Base-by-base conservation (phyloP, 257 asterid species). In the Rhazya stricta region DNA sequence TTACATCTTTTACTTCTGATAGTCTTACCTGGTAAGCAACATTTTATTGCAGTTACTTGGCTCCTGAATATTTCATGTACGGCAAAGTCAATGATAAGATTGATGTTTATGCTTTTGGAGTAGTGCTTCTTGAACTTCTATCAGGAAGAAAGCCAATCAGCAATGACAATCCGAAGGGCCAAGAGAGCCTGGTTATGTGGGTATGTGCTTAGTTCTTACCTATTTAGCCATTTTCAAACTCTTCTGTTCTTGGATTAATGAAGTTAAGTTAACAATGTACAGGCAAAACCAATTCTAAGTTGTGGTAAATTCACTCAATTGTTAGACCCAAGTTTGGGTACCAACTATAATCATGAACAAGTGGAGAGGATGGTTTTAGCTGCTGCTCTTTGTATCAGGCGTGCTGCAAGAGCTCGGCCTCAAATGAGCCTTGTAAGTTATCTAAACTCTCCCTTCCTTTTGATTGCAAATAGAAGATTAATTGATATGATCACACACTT, bases 161-260 rank as follows among this genome's bases (percentile, higher is more conserved):
- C 80, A 92, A 71, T 79, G 83, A 87, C 66, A 87, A 88, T 73
- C 94, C 91, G 1, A 95, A 95, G 86, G 99, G 99, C 76, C 94
- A 91, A 80, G 99, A 92, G 85, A 92, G 96, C 86, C 92, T 95
- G 62, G 97, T 95, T 85, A 88, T 92, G 95, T 95, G 99, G 99
- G 99, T 95, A 86, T 25, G 97, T 80, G 48, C 29, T n/a, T 6
- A 77, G 12, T 72, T 39, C 79, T 73, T 79, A 58, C 65, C 60
- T 66, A 48, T 27, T 41, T 15, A 21, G 23, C 58, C 46, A 10
- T 30, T 68, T 36, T 51, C 29, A 63, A 71, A 30, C 4, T 57
- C 30, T 32, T 72, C 75, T 68, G 25, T 37, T 63, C 65, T 68
- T 19, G 58, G 36, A 30, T 68, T 62, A 63, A 73, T 43, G 36